Evolutionary conservation across 495 filamentous ascomycete genomes (phyloP), one percentile per base, ranked within the genome.

Genomic region (Tricharina praecox): DNA sequence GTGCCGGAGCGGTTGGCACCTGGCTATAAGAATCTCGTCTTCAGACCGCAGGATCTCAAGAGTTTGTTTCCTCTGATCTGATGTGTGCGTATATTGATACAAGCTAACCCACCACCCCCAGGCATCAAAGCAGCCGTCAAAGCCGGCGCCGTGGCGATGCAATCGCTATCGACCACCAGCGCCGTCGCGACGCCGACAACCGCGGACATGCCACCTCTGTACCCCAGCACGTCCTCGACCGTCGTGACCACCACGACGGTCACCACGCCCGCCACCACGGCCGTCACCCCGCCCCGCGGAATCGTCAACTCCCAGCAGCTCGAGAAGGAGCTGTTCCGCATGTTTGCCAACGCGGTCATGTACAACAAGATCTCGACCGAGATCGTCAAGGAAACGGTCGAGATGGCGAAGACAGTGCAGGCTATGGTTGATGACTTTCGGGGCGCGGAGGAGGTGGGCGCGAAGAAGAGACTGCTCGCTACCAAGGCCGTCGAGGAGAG

Each of bases 301-400:
- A 92, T 97, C 49, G 82, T 97, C 60, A 97, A 96, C 64, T 82
- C 78, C n/a, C 73, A 78, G 2, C 90, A 97, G 60, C 68, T 97
- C 11, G 90, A 97, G 59, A 85, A 88, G 53, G 88, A 95, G 60
- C 63, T 97, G n/a, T 85, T 90, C 52, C 82, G 88, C 54, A 93
- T 96, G 81, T 95, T 95, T 58, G 80, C 83, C 42, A 97, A 97
- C 57, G 88, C 88, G 11, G 77, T 94, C 58, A 95, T 96, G 90
- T 97, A 85, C 70, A 97, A 96, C 53, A 61, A 61, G 55, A 54
- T 50, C 23, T 52, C 47, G 2, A 61, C 53, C 11, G 58, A 61
- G 37, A 61, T 61, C 21, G 58, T 52, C 23, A 56, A 53, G 13
- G 58, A 61, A 45, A 61, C 58, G 15, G 32, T 57, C 23, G 43